Evolutionary conservation across 352 stramenopile species (phyloP).

Genomic region (Phytophthora tentaculata): DNA sequence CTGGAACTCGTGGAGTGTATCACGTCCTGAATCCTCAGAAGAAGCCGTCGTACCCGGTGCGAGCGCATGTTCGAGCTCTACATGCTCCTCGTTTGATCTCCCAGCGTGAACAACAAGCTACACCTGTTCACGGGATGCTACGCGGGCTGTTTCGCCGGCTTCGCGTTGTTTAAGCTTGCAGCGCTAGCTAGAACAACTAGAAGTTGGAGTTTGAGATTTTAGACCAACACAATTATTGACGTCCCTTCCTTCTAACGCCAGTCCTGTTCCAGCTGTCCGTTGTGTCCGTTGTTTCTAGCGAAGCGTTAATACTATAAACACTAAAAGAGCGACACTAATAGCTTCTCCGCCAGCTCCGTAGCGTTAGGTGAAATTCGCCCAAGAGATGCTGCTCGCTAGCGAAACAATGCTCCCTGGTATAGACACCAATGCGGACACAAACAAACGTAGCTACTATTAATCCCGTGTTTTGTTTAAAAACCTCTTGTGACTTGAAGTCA

Average conservation of each 20-base stretch:
- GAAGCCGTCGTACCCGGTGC: slow-evolving; percentile 27
- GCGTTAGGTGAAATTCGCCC: too few relatives aligned
- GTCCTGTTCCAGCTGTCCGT: not conserved
- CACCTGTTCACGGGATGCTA: slow-evolving; percentile 10
- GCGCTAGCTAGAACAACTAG: too few relatives aligned
- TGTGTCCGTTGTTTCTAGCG: not conserved
- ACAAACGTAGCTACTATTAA: too few relatives aligned
- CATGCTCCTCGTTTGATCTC: slow-evolving; percentile 1
- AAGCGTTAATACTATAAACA: too few relatives aligned
- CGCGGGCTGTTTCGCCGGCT: slow-evolving; percentile 24
- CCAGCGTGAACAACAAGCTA: slow-evolving; percentile 13
- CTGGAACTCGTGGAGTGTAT: slow-evolving; percentile 17
- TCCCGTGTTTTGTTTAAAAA: too few relatives aligned
- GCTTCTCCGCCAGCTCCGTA: slow-evolving; percentile 6
- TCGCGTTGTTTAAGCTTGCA: not conserved
- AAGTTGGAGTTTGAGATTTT: slow-evolving; percentile 14
- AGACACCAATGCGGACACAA: too few relatives aligned
- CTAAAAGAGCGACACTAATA: not conserved
- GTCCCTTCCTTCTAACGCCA: not conserved
- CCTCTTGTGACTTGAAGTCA: too few relatives aligned
- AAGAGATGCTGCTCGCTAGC: too few relatives aligned
- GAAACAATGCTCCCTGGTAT: too few relatives aligned
- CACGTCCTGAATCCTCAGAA: slow-evolving; percentile 18
- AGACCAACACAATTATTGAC: not conserved
- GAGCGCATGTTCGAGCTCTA: slow-evolving; percentile 18